Evolutionary conservation across 2,329 filamentous ascomycete species (phyloP).

Genomic region (Cadophora luteo-olivacea): DNA sequence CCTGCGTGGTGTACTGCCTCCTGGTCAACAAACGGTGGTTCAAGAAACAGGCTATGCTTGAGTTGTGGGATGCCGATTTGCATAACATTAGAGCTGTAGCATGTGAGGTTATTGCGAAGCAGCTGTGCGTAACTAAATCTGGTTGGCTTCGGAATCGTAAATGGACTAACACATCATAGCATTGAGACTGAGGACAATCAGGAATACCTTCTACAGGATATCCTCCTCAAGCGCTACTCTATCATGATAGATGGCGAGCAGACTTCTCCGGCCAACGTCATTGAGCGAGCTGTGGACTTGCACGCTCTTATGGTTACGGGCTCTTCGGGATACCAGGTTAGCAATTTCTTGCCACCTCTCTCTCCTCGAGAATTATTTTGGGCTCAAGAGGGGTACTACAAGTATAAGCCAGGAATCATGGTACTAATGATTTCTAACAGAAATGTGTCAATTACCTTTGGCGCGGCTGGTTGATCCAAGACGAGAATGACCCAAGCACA

Average conservation of each 20-base stretch:
- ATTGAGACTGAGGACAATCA: slow-evolving; percentile 87
- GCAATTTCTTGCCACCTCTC: not conserved
- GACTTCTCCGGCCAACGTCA: slow-evolving; percentile 81
- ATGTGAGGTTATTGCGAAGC: slow-evolving; percentile 92
- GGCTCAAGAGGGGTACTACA: no score
- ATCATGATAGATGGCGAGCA: slow-evolving; percentile 75
- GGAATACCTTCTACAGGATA: slow-evolving; percentile 77
- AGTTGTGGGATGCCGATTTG: slow-evolving; percentile 92
- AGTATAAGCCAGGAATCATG: not conserved
- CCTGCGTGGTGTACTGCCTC: slow-evolving; percentile 68
- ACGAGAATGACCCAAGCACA: slow-evolving; percentile 85
- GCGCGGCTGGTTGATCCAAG: slow-evolving; percentile 96
- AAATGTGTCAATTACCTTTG: slow-evolving; percentile 94
- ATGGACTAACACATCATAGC: slow-evolving; percentile 48
- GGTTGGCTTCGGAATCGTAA: not conserved
- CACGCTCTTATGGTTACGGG: slow-evolving; percentile 90
- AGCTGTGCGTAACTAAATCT: slow-evolving; percentile 52
- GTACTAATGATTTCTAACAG: slow-evolving; percentile 19
- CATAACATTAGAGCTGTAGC: slow-evolving; percentile 80
- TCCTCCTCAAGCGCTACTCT: slow-evolving; percentile 89
- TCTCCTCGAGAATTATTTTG: not conserved
- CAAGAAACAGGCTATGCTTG: slow-evolving; percentile 75
- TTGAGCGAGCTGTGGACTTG: slow-evolving; percentile 92
- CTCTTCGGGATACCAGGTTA: slow-evolving; percentile 78
- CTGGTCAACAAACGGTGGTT: slow-evolving; percentile 68